Evolutionary conservation across 2,329 filamentous ascomycete species (phyloP).

Genomic region (Sporothrix brasiliensis): DNA sequence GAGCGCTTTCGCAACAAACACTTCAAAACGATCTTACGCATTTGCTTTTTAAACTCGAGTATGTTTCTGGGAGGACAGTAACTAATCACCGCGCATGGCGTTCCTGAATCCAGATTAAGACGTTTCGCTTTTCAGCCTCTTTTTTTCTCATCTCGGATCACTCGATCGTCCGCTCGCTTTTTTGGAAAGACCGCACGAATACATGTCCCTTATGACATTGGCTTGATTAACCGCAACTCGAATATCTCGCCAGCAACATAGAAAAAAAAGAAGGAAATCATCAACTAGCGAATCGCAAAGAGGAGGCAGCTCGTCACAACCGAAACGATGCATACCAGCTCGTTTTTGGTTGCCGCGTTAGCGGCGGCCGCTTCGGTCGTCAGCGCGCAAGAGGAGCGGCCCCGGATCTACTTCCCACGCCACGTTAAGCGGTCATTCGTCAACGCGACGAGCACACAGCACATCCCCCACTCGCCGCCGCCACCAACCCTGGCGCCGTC

Average conservation of each 20-base stretch:
- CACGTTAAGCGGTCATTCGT: constrained; percentile 57
- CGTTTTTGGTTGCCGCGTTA: constrained; percentile 54
- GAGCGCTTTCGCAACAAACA: not conserved
- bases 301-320: not conserved
- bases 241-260: constrained; percentile 11
- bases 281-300: constrained; percentile 8
- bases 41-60: not conserved
- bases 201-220: constrained; percentile 26
- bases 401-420: constrained; percentile 61
- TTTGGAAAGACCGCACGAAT: constrained; percentile 24
- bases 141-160: constrained; percentile 27
- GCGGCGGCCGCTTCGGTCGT: constrained; percentile 53
- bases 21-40: not conserved
- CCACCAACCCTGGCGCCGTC: constrained; percentile 35
- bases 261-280: not conserved
- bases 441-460: constrained; percentile 49
- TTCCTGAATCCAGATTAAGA: constrained; percentile 20
- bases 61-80: not conserved
- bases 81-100: constrained; percentile 25
- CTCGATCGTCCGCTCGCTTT: constrained; percentile 32
- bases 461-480: constrained; percentile 38
- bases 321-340: constrained; percentile 53
- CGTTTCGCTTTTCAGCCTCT: constrained; percentile 15
- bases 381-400: constrained; percentile 49
- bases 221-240: constrained; percentile 21